Conservation (phyloP, 2,329 filamentous ascomycete genomes). For the Penicillium sp. region DNA sequence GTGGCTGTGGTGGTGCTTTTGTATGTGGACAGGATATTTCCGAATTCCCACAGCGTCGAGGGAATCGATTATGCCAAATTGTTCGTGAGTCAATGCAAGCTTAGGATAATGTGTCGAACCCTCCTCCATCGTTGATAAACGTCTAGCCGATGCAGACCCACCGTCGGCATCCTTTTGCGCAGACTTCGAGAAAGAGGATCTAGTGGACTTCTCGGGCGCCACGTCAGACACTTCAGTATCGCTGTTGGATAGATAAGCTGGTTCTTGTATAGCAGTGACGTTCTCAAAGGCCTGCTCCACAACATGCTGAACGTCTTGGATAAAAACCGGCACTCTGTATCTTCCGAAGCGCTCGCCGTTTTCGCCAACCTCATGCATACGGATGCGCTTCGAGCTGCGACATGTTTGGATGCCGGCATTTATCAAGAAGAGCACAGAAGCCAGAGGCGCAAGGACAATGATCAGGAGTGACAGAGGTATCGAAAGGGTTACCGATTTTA, state of each 20-base stretch:
- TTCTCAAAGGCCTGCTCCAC: conserved; percentile 77
- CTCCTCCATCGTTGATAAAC: not conserved
- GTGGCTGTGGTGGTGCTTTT: conserved; percentile 73
- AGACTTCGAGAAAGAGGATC: not conserved
- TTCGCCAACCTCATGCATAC: conserved; percentile 69
- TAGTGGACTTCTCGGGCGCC: conserved; percentile 32
- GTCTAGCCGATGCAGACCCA: not conserved
- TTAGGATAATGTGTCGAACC: conserved; percentile 54
- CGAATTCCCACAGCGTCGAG: conserved; percentile 63
- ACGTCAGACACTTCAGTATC: conserved; percentile 17
- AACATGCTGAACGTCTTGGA: conserved; percentile 70
- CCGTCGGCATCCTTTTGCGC: not conserved
- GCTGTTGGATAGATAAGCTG: conserved; percentile 63
- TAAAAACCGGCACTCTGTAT: conserved; percentile 73
- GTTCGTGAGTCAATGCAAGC: conserved; percentile 72
- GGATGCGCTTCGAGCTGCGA: conserved; percentile 71
- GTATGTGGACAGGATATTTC: conserved; percentile 55
- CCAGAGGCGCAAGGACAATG: conserved; percentile 70
- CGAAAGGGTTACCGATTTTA: conserved; percentile 47
- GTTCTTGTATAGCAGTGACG: conserved; percentile 64
- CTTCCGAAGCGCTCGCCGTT: conserved; percentile 65
- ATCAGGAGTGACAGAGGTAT: conserved; percentile 66
- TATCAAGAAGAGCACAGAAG: conserved; percentile 66
- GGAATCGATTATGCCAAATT: conserved; percentile 80
- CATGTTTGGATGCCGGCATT: conserved; percentile 76